Evolutionary conservation across 192 early-diverging fungal genomes (phyloP).

Genomic region (Spinellus fusiger): DNA sequence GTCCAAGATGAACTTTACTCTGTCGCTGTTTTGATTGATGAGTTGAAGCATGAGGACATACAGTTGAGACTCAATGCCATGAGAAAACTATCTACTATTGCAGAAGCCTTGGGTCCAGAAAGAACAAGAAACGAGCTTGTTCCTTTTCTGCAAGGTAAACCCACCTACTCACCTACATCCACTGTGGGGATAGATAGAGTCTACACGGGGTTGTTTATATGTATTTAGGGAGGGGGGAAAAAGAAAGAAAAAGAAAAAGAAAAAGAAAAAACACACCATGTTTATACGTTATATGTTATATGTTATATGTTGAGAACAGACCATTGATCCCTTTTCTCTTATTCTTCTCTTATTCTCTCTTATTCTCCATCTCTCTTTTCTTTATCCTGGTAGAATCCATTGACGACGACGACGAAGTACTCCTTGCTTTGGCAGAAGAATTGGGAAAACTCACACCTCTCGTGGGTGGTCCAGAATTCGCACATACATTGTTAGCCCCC

Average conservation of each 20-base stretch:
- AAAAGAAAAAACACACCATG: too few relatives aligned
- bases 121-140: conserved; percentile 93
- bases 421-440: conserved; percentile 89
- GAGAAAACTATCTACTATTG: conserved; percentile 74
- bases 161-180: too few relatives aligned
- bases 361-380: neutral
- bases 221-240: too few relatives aligned
- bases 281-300: too few relatives aligned
- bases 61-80: conserved; percentile 79
- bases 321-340: conserved; percentile 1
- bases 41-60: conserved; percentile 91
- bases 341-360: neutral
- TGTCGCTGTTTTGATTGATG: conserved; percentile 87
- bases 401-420: conserved; percentile 98
- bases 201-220: too few relatives aligned
- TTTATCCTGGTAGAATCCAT: conserved; percentile 73
- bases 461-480: conserved; percentile 85
- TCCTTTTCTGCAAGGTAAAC: conserved; percentile 92
- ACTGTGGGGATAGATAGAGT: too few relatives aligned
- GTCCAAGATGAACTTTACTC: conserved; percentile 57
- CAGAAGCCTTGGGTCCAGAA: conserved; percentile 89
- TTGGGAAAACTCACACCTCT: conserved; percentile 89
- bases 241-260: too few relatives aligned
- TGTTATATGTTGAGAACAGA: neutral
- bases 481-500: conserved; percentile 81